Evolutionary conservation across 2,329 filamentous ascomycete genomes (phyloP), one percentile per base, ranked within the genome.

Genomic region (Polytolypa hystricis): DNA sequence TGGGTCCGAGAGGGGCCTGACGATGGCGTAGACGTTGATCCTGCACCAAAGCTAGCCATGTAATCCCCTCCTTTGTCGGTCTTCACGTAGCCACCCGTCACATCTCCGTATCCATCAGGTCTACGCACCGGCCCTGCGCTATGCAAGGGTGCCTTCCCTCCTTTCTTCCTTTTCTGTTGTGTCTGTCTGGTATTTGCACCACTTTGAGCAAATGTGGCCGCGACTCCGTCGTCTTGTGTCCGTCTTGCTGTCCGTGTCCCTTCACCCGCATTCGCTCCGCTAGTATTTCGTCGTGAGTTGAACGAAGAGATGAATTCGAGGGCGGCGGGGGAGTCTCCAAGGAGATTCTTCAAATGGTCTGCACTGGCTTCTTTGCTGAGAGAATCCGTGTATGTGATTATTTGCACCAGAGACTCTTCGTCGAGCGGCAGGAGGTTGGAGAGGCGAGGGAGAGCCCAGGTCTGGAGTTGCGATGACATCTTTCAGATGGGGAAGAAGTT

Each of bases 311-410:
- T 82, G 52, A 84, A 84, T 47, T 83, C 78, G 35, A 83, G 58
- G 2, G 75, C 72, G 48, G 81, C 77, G 1, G 86, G 75, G 5
- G 83, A 86, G 56, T 93, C 85, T 33, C 89, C 91, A 0, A 98
- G 73, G 36, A 98, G 67, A 53, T 91, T 85, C 57, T 79, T 81
- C 42, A 98, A 80, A 58, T 96, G 85, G 28, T 86, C 79, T 34
- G 77, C 85, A 10, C 84, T 83, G 45, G 81, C 82, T 35, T 77
- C 64, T 53, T 81, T 86, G 5, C 17, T 26, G 14, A 96, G 70
- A 0, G 78, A 81, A 23, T 75, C 67, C 2, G 84, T 78, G 57
- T 95, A 95, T 32, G 84, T 77, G 46, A 96, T 69, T 29, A 95
- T 73, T 54, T 96, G 84, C 52, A 78, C 75, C 20, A 96, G 68